Evolutionary conservation across 2,329 filamentous ascomycete species (phyloP), one percentile per base, ranked within the genome.

Genomic region (Coleophoma crateriformis): DNA sequence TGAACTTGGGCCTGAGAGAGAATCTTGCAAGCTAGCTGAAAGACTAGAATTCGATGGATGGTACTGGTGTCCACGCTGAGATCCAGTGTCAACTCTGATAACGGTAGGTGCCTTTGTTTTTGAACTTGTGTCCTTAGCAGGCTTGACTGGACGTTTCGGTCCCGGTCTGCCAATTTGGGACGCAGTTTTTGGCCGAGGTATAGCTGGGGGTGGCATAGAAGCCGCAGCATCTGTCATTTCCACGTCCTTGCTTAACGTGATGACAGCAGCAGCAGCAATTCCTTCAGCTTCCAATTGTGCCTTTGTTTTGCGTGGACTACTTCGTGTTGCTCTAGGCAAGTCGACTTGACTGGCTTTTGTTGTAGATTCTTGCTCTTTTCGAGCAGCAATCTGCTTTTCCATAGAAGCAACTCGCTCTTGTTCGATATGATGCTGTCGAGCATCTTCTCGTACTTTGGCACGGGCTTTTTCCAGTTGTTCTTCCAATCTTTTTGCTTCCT

Each of bases 21-120:
- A 75, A 50, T 86, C 85, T 50, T 83, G 78, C 14, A 81, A 69
- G 34, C 70, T 79, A 3, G 83, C 76, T 4, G 82, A 75, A 35
- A 83, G 67, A 13, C 76, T 70, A 42, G 75, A 77, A 52, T 79
- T 81, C 1, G 81, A 75, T 11, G 80, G 77, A 48, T 83, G 78
- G 52, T 79, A 77, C 50, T 83, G 80, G 47, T 83, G 78, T 50
- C 78, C 77, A 49, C 83, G 80, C 55, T 84, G 81, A 10, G 82
- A 84, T 19, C 78, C 78, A 47, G 81, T 83, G 56, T 85, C 87
- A 52, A 89, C 84, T 50, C 79, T 80, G 59, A 87, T 90, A 50
- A 86, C 81, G 3, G 87, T 88, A 7, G 84, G 87, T 1, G 80
- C 51, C 84, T 84, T 88, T 0, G 75, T 63, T 63, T 86, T 88